Base-by-base conservation (phyloP, 176 grass and related monocot genomes). In the Carex scoparia region DNA sequence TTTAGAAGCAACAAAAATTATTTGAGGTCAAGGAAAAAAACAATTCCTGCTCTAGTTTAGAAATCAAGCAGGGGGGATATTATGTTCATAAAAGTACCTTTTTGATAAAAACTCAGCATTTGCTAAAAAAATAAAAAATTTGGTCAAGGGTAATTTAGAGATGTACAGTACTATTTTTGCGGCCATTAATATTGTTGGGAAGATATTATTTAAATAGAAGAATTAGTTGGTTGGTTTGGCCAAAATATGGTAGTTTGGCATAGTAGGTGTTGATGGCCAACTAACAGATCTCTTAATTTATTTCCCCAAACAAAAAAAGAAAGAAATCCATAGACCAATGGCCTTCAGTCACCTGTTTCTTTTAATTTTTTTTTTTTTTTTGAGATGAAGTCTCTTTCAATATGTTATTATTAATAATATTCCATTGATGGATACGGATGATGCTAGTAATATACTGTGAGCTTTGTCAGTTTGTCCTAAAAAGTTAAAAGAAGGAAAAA, bases 201-300 rank as follows among this genome's bases (percentile, higher is more conserved):
- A 76, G 71, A 54, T 7, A 76, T 76, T 30, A 54, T 76, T 54
- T 14, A 18, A 69, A 53, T 30, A 23, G 79, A 37, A 27, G 37
- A 46, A 66, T 27, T 82, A 64, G 80, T 82, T 82, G 61, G 61
- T 82, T 44, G 61, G 61, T 0, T 82, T 67, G 59, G 61, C 40
- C 19, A 67, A 82, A 65, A 82, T 46, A 46, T 82, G 38, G 8
- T 44, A 44, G 14, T 82, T 66, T 82, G 80, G 66, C 80, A 66
- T 10, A 37, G 80, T 82, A 67, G 38, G 61, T 66, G 61, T 18
- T 82, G 80, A 82, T 54, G 61, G 80, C 80, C 61, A 51, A 82
- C 80, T 66, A 82, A 82, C 61, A 65, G 15, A 40, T 54, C 71
- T 76, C 19, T 54, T 76, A 19, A 75, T 33, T 67, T 11, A 28